Conservation (phyloP, 352 stramenopile genomes). For the Blastocystis hominis region DNA sequence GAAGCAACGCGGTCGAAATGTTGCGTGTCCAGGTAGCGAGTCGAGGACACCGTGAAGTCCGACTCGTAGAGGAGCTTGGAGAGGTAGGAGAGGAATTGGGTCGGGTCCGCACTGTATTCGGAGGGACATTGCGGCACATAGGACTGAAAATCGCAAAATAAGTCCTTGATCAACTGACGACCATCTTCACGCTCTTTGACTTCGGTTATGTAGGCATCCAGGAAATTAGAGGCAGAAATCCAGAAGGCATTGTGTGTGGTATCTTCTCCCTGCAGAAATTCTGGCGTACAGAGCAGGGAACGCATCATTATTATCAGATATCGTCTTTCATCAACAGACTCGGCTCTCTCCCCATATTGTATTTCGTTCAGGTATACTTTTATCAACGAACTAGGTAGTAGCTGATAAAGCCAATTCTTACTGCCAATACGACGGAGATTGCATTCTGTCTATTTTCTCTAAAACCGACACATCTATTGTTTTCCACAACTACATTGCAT, state of each 20-base stretch:
- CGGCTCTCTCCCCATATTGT: neutral
- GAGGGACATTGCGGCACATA: neutral
- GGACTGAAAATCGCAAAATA: neutral
- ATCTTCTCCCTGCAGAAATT: neutral
- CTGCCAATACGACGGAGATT: slow-evolving; percentile 10
- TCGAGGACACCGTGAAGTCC: neutral
- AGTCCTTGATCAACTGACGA: neutral
- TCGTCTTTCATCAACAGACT: neutral
- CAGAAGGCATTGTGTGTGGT: neutral
- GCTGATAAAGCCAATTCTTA: neutral
- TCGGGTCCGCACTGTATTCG: neutral
- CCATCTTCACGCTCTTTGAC: neutral
- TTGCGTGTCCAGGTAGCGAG: neutral
- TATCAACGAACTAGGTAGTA: neutral
- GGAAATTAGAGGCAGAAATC: neutral
- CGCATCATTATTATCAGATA: slow-evolving; percentile 17
- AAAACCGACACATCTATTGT: slow-evolving; percentile 3
- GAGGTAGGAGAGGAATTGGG: neutral
- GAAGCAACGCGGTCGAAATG: neutral
- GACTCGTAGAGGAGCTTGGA: neutral
- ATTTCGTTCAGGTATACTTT: neutral
- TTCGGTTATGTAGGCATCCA: neutral
- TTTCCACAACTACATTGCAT: slow-evolving; percentile 7
- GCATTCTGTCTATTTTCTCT: neutral
- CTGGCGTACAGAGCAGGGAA: neutral